These are phyloP conservation scores for Hamiltosporidium magnivora DNA, from an alignment of 371 early-diverging fungal species.

Conservation along the genomic window DNA sequence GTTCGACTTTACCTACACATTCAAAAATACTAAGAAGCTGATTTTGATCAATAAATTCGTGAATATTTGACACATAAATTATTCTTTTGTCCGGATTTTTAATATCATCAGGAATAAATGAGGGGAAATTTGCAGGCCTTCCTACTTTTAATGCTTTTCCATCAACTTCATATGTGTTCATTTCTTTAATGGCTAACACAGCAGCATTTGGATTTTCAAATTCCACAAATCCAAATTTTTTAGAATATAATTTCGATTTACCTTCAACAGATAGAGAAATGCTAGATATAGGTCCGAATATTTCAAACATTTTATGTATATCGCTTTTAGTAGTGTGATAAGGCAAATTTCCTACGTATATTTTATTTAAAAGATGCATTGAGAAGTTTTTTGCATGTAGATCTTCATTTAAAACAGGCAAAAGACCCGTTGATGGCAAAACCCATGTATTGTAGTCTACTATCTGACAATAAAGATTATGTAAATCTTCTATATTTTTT, in stretches of 20 bases:
- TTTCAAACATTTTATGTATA: neutral
- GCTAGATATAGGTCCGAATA: slow-evolving; percentile 6
- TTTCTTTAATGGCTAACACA: slow-evolving; percentile 4
- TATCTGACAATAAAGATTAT: slow-evolving; percentile 1
- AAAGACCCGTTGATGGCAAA: neutral
- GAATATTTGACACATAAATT: slow-evolving; percentile 14
- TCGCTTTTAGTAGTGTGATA: neutral
- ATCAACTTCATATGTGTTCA: slow-evolving; percentile 2
- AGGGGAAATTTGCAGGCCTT: slow-evolving; percentile 13
- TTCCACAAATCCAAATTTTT: slow-evolving; percentile 18
- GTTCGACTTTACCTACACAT: slow-evolving; percentile 5
- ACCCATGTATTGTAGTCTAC: slow-evolving; percentile 9
- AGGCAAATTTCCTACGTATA: slow-evolving; percentile 18
- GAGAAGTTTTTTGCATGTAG: neutral
- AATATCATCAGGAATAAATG: slow-evolving; percentile 9
- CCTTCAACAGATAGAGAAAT: neutral
- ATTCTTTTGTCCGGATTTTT: slow-evolving; percentile 2
- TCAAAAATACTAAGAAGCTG: slow-evolving; percentile 4
- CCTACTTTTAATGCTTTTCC: slow-evolving; percentile 7
- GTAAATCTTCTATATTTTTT: neutral
- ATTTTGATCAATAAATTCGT: slow-evolving; percentile 2
- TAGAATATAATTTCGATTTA: neutral
- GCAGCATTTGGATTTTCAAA: slow-evolving; percentile 27
- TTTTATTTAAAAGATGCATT: slow-evolving; percentile 4
- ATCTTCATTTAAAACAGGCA: slow-evolving; percentile 1